Percentiles rank a stretch among this genome's conserved stretches.
Conservation (phyloP, 257 asterid species). For the Anisodus tanguticus region DNA sequence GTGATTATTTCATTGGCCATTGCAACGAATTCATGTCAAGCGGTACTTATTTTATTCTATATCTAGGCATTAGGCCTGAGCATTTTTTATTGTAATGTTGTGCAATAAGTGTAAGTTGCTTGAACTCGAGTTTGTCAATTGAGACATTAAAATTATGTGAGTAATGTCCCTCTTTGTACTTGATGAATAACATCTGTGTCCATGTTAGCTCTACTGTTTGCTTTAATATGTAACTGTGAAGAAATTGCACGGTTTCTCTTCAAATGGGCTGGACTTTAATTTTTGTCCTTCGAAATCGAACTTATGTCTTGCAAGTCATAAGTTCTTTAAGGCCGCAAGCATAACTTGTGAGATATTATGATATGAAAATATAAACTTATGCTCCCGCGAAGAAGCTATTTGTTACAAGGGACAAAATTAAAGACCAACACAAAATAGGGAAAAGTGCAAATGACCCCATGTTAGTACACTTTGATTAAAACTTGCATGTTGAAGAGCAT, state of each 20-base stretch:
- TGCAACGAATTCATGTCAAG: conserved; percentile 25
- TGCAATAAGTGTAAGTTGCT: conserved; percentile 20
- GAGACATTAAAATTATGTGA: not conserved
- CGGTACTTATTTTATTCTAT: not conserved
- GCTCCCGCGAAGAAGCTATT: too few relatives aligned
- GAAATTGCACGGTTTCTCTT: not conserved
- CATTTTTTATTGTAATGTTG: conserved; percentile 29
- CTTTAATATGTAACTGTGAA: not conserved
- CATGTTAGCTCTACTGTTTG: not conserved
- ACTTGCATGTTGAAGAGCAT: too few relatives aligned
- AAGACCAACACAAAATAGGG: too few relatives aligned
- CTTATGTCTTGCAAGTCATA: too few relatives aligned
- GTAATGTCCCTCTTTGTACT: not conserved
- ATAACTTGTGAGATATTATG: too few relatives aligned
- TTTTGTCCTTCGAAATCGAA: too few relatives aligned
- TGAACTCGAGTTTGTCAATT: not conserved
- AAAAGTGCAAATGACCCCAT: too few relatives aligned
- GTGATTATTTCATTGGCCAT: conserved; percentile 29
- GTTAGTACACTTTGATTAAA: too few relatives aligned
- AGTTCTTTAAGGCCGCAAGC: too few relatives aligned
- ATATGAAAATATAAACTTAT: too few relatives aligned
- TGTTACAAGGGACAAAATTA: too few relatives aligned
- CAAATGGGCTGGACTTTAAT: not conserved
- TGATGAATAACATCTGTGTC: not conserved
- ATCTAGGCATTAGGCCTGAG: conserved; percentile 1